phyloP scores from a whole-genome alignment of 371 early-diverging fungal genomes.

The Smittium culicis region DNA sequence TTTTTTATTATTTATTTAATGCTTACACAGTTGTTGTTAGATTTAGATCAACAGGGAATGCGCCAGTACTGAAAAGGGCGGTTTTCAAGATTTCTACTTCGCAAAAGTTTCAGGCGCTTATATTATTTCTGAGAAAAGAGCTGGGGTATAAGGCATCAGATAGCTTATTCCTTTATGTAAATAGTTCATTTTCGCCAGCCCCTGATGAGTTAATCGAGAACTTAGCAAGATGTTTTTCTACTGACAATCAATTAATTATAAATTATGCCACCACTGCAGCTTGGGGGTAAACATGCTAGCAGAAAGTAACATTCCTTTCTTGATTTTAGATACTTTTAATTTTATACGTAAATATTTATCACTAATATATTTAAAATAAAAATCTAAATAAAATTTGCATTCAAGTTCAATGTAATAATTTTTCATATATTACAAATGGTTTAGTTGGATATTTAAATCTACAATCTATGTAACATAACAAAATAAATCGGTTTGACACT shows the following conservation, averaged over 20 bases:
- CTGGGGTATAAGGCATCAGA: constrained; percentile 58
- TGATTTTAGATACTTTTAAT: too few species aligned
- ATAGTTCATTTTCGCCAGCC: constrained; percentile 84
- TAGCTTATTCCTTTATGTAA: constrained; percentile 77
- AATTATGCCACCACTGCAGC: constrained; percentile 81
- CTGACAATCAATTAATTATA: constrained; percentile 65
- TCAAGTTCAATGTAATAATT: too few species aligned
- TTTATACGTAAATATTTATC: too few species aligned
- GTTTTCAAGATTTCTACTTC: constrained; percentile 69
- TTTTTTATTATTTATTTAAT: too few species aligned
- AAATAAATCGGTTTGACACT: too few species aligned
- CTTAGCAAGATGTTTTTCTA: constrained; percentile 66
- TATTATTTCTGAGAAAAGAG: constrained; percentile 68
- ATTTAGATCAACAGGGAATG: constrained; percentile 76
- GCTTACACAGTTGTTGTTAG: constrained; percentile 61
- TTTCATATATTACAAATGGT: too few species aligned
- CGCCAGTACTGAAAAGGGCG: constrained; percentile 76
- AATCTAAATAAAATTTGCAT: too few species aligned
- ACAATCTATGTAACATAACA: too few species aligned
- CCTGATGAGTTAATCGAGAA: constrained; percentile 79
- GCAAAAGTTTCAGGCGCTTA: constrained; percentile 68
- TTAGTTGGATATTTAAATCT: too few species aligned
- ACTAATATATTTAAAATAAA: too few species aligned
- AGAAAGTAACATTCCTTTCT: too few species aligned
- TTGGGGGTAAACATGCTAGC: constrained; percentile 61